A percentile compares a stretch with the other conserved stretches of the same genome.
Evolutionary conservation across 2,329 filamentous ascomycete species (phyloP).

Genomic region (Bipolaris zeicola): DNA sequence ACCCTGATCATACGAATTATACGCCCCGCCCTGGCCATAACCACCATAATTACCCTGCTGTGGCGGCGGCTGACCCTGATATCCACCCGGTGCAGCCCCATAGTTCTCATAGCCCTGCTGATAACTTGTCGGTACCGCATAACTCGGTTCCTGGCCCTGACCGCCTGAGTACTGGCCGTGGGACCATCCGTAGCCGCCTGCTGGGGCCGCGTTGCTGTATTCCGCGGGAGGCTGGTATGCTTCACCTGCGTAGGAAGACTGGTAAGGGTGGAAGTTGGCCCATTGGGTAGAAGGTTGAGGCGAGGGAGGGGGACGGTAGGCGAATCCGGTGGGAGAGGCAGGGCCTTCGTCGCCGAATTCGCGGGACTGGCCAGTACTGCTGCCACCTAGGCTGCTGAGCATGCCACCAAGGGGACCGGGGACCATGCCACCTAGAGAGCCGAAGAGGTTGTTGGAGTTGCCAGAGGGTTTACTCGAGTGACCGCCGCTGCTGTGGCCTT

Average conservation of each 20-base stretch:
- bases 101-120: slow-evolving; percentile 47
- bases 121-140: slow-evolving; percentile 43
- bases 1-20: slow-evolving; percentile 30
- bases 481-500: slow-evolving; percentile 14
- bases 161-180: slow-evolving; percentile 41
- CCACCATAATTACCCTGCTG: slow-evolving; percentile 24
- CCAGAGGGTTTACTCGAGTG: slow-evolving; percentile 14
- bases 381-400: slow-evolving; percentile 28
- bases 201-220: slow-evolving; percentile 33
- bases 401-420: slow-evolving; percentile 26
- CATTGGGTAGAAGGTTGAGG: slow-evolving; percentile 35
- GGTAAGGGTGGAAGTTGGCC: slow-evolving; percentile 44
- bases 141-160: slow-evolving; percentile 41
- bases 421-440: slow-evolving; percentile 27
- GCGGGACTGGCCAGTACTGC: slow-evolving; percentile 28
- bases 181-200: slow-evolving; percentile 34
- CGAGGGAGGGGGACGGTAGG: slow-evolving; percentile 32
- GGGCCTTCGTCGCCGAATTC: slow-evolving; percentile 30
- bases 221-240: slow-evolving; percentile 36
- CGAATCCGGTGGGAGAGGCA: slow-evolving; percentile 14
- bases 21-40: slow-evolving; percentile 28
- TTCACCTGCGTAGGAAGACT: slow-evolving; percentile 41
- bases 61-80: slow-evolving; percentile 22
- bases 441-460: slow-evolving; percentile 31
- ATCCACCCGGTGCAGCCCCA: slow-evolving; percentile 16